Percentiles rank a stretch among this genome's conserved stretches.
Evolutionary conservation across 163 green algal genomes (phyloP).

Genomic region (Prototheca wickerhamii): DNA sequence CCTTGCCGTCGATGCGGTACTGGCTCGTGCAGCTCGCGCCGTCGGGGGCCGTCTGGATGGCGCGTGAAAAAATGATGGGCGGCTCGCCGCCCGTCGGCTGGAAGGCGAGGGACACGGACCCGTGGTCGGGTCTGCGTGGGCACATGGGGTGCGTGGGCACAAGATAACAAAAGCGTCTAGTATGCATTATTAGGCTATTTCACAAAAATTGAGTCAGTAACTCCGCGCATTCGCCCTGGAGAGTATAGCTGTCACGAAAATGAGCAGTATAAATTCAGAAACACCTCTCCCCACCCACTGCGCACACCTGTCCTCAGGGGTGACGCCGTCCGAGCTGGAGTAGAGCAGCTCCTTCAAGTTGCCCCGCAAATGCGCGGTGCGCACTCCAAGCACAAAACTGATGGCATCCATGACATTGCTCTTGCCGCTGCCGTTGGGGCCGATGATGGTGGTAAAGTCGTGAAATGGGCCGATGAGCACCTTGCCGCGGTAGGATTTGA

Average conservation of each 20-base stretch:
- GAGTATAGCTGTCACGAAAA: background rate
- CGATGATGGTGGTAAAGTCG: conserved; percentile 44
- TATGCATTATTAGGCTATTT: too few relatives aligned
- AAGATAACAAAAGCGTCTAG: too few relatives aligned
- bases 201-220: too few relatives aligned
- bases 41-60: conserved; percentile 14
- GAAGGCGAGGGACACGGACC: conserved; percentile 77
- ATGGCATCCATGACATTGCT: conserved; percentile 82
- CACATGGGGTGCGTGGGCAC: too few relatives aligned
- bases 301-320: conserved; percentile 22
- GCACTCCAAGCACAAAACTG: conserved; percentile 77
- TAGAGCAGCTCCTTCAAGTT: conserved; percentile 88
- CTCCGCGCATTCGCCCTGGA: background rate
- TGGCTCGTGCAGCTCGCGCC: conserved; percentile 38
- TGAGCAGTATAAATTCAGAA: background rate
- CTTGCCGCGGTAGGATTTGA: conserved; percentile 56
- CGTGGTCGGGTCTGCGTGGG: conserved; percentile 34
- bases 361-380: conserved; percentile 72
- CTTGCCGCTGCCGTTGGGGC: conserved; percentile 62
- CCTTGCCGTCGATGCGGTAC: conserved; percentile 66
- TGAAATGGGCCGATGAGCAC: conserved; percentile 45
- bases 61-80: conserved; percentile 58
- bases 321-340: conserved; percentile 39
- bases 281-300: too few relatives aligned
- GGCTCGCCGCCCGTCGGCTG: conserved; percentile 6